Percentiles rank a stretch among this genome's conserved stretches.
phyloP scores from a whole-genome alignment of 2,329 filamentous ascomycete genomes.

The Aphanocladium album region DNA sequence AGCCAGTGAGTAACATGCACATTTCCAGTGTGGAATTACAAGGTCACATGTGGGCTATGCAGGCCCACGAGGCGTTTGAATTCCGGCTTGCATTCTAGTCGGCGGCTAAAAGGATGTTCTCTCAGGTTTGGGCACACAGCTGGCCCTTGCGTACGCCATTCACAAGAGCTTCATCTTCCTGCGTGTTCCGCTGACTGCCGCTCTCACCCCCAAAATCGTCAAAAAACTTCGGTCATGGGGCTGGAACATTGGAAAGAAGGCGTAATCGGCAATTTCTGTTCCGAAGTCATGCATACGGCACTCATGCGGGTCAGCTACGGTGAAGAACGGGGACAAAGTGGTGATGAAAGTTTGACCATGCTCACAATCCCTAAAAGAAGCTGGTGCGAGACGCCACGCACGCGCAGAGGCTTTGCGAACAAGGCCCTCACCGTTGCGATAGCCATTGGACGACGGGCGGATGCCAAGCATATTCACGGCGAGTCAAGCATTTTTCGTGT shows the following conservation, averaged over 20 bases:
- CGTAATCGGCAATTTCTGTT: conserved; percentile 9
- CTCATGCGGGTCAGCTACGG: background rate
- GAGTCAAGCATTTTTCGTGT: conserved; percentile 2
- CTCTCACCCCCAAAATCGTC: conserved; percentile 90
- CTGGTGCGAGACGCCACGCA: background rate
- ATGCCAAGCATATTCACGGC: background rate
- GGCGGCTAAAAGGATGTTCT: conserved; percentile 19
- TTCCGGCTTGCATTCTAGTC: background rate
- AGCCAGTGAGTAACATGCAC: conserved; percentile 61
- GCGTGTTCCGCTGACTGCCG: conserved; percentile 86
- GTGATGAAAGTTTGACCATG: background rate
- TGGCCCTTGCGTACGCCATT: conserved; percentile 90
- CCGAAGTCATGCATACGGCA: background rate
- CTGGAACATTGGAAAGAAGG: conserved; percentile 84
- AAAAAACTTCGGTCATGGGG: conserved; percentile 83
- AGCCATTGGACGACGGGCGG: background rate
- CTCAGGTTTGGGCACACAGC: conserved; percentile 66
- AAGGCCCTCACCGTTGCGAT: background rate
- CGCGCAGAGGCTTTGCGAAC: background rate
- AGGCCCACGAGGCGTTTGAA: background rate
- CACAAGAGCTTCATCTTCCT: conserved; percentile 98
- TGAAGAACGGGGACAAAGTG: background rate
- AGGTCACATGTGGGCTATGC: background rate
- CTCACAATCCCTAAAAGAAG: background rate
- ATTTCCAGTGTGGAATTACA: background rate